Evolutionary conservation across 371 early-diverging fungal species (phyloP), one percentile per base, ranked within the genome.

Genomic region (Lichtheimia ornata): DNA sequence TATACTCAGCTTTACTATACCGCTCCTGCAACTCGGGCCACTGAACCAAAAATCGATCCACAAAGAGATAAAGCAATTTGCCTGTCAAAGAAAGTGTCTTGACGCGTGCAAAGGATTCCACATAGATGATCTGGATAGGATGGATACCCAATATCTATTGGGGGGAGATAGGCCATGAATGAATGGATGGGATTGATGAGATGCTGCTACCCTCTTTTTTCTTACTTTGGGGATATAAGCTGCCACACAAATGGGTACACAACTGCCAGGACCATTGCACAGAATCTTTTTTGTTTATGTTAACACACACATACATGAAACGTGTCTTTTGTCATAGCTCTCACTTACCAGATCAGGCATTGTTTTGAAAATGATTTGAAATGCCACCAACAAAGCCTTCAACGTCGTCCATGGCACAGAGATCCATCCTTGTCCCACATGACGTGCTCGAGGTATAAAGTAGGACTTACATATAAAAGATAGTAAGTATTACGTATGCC

Each of bases 181-280:
- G 20, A 42, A 40, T 44, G 13, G 27, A n/a, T 40, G 12, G n/a
- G n/a, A 20, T 28, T 42, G 45, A 4, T 27, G 24, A 12, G 25
- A 6, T n/a, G n/a, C 25, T 61, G n/a, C 1, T 40, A 6, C 53
- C 4, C 22, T 22, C 14, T 52, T 9, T 20, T 55, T 50, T 41
- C 75, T 60, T 76, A 91, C 87, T 61, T 83, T 74, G 17, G 85
- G 77, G 18, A 88, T n/a, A 67, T 82, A 83, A 2, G 87, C 84
- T 0, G 80, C 65, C 41, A 88, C 44, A 50, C 88, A 84, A 5
- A 93, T 71, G 2, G 95, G 90, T 9, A 98, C 83, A 66, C 97
- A 96, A n/a, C 90, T 97, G 6, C 96, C 97, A 0, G 97, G 98
- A 0, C 98, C 98, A 71, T 98, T 98, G 66, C 89, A 91, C 15